A percentile compares a stretch with the other conserved stretches of the same genome.
These are phyloP conservation scores for Naganishia friedmannii DNA, from an alignment of 768 basidiomycete genomes.

Conservation along the genomic window DNA sequence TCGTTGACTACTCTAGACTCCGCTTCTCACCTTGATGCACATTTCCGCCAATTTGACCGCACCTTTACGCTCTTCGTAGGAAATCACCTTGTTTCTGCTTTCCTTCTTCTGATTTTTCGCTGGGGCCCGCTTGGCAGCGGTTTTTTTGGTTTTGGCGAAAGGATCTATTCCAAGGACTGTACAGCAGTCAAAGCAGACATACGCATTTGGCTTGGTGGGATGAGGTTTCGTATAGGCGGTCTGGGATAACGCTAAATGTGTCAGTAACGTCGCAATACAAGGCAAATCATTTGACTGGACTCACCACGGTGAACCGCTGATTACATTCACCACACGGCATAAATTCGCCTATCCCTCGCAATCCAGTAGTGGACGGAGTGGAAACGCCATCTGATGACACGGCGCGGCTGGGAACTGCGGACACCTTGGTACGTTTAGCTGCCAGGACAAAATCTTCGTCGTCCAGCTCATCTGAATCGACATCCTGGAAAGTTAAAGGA, in stretches of 20 bases:
- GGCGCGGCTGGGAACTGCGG: slow-evolving; percentile 25
- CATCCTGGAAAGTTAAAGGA: slow-evolving; percentile 29
- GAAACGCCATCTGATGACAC: slow-evolving; percentile 57
- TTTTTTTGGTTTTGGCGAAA: slow-evolving; percentile 61
- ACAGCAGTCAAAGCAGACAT: slow-evolving; percentile 78
- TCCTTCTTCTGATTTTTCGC: slow-evolving; percentile 56
- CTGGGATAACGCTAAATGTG: slow-evolving; percentile 52
- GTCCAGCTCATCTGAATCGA: slow-evolving; percentile 72
- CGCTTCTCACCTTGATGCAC: slow-evolving; percentile 68
- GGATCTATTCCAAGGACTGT: slow-evolving; percentile 75
- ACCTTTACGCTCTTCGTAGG: slow-evolving; percentile 62
- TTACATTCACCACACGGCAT: slow-evolving; percentile 76
- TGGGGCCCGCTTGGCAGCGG: slow-evolving; percentile 46
- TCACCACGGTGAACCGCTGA: slow-evolving; percentile 82
- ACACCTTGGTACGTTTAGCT: slow-evolving; percentile 10
- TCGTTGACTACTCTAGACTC: not conserved
- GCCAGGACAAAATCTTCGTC: slow-evolving; percentile 54
- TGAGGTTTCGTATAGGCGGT: slow-evolving; percentile 73
- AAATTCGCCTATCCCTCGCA: slow-evolving; percentile 74
- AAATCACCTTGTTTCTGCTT: slow-evolving; percentile 67
- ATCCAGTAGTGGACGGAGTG: slow-evolving; percentile 50
- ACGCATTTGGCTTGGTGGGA: slow-evolving; percentile 69
- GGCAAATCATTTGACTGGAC: slow-evolving; percentile 43
- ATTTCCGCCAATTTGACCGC: slow-evolving; percentile 70
- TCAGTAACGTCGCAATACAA: not conserved